phyloP scores from a whole-genome alignment of 345 rosid species.

The Salix purpurea region DNA sequence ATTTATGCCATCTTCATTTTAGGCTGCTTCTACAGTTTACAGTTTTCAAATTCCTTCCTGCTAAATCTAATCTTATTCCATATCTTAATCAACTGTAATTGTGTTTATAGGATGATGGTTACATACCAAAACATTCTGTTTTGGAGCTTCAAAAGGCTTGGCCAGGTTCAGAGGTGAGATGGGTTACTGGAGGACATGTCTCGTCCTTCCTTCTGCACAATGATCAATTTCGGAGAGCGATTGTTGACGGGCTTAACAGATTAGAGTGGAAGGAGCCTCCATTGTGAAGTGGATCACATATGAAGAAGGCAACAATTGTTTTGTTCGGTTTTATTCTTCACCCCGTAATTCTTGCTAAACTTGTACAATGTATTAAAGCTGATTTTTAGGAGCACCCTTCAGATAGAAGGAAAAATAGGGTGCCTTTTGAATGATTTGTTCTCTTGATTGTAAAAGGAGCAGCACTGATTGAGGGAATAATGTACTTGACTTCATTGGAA shows the following conservation, averaged over 20 bases:
- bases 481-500: background rate
- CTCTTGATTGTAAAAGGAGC: background rate
- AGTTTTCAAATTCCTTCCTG: background rate
- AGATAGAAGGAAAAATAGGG: background rate
- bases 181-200: constrained; percentile 98
- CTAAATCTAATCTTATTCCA: background rate
- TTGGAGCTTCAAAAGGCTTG: constrained; percentile 95
- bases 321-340: constrained; percentile 6
- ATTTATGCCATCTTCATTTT: background rate
- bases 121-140: constrained; percentile 91
- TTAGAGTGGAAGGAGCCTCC: constrained; percentile 76
- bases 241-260: constrained; percentile 71
- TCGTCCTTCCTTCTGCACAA: constrained; percentile 83
- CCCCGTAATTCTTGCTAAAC: background rate
- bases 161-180: constrained; percentile 99
- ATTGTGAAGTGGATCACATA: constrained; percentile 26
- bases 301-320: constrained; percentile 1
- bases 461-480: background rate
- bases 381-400: constrained; percentile 9
- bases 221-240: constrained; percentile 76
- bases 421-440: constrained; percentile 14
- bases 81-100: background rate
- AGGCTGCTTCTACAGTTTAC: background rate
- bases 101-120: constrained; percentile 79
- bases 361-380: constrained; percentile 21